These are phyloP conservation scores for Acanthamoeba rhysodes DNA, from an alignment of 208 protist species.

Conservation along the genomic window DNA sequence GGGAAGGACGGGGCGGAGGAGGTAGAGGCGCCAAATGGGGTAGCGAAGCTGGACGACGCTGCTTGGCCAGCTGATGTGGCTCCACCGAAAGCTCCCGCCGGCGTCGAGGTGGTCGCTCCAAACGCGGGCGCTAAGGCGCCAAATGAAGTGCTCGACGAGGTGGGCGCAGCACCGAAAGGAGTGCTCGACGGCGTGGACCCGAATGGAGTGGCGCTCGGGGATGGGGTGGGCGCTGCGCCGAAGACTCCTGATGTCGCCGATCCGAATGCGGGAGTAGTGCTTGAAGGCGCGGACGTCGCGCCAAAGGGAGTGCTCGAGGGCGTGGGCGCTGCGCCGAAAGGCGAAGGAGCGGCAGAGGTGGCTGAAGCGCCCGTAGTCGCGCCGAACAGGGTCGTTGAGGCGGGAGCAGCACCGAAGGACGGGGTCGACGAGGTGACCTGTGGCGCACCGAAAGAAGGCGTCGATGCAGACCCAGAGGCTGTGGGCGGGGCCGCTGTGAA, in stretches of 20 bases:
- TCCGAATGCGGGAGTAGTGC: neutral
- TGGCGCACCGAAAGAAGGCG: neutral
- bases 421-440: neutral
- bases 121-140: neutral
- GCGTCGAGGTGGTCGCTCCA: neutral
- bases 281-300: neutral
- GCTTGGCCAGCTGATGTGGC: neutral
- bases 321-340: neutral
- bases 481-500: neutral
- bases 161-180: neutral
- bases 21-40: conserved; percentile 27
- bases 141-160: neutral
- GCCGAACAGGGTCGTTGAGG: neutral
- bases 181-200: neutral
- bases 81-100: neutral
- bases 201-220: neutral
- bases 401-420: neutral
- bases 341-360: neutral
- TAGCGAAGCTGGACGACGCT: neutral
- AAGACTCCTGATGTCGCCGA: neutral
- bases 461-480: neutral
- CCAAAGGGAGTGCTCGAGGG: neutral
- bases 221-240: neutral
- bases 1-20: neutral
- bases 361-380: neutral